Base-by-base conservation (phyloP, 345 rosid species). In the Microthlaspi erraticum region DNA sequence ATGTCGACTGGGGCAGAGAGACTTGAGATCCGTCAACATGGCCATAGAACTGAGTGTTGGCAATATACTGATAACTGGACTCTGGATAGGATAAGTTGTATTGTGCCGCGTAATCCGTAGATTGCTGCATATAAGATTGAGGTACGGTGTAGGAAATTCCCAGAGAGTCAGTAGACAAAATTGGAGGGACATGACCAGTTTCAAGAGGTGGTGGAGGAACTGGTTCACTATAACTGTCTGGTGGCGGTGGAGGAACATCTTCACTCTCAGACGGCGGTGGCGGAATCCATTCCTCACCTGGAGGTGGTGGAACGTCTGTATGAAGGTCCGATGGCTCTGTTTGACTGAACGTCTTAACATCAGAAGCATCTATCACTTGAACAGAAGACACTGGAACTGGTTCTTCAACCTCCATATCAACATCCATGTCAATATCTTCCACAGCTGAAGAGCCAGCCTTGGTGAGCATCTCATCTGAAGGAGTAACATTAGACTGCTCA, bases 371-470 rank as follows among this genome's bases (percentile, higher is more conserved):
- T 67, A 50, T 52, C 10, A 19, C 31, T 29, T 68, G 50, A 17
- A 60, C 42, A 45, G 56, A 60, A 38, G 70, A 71, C 6, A 61
- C 39, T 54, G 85, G 79, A 50, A 49, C 75, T 68, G 74, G 75
- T 51, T 92, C 95, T 66, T 94, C 98, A 80, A 91, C 91, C 77
- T 94, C 98, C 98, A 94, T 91, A 80, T 94, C 98, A 60, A 94
- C 90, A 72, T 91, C 98, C 98, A 89, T 91, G 73, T 91, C 97
- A 80, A 83, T 73, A 78, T 88, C 97, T 66, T 83, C 97, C 75
- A 64, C 86, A 59, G 26, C 78, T 49, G 77, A 60, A 32, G 65
- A 62, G 23, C 64, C 69, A 48, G 64, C 72, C 70, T 74, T 75
- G 45, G 62, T 62, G 70, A 48, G 64, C 12, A 68, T 64, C 55